Conservation (phyloP, 768 basidiomycete species). For the Boletus patriciae region DNA sequence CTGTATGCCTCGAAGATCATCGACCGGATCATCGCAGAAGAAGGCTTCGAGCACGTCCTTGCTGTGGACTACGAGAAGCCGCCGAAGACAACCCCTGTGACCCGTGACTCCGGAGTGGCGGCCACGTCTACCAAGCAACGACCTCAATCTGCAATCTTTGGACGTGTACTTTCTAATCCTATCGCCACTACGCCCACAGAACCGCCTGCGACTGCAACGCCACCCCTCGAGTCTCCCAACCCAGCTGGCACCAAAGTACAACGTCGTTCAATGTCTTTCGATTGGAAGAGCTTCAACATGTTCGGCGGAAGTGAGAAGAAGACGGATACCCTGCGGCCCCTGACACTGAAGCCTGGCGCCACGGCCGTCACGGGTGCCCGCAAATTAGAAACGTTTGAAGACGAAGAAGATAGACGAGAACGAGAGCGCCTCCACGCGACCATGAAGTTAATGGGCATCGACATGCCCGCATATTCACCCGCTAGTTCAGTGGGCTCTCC, state of each 20-base stretch:
- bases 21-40: slow-evolving; percentile 93
- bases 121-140: slow-evolving; percentile 44
- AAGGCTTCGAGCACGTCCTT: slow-evolving; percentile 95
- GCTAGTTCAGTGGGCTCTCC: slow-evolving; percentile 20
- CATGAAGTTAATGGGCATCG: slow-evolving; percentile 94
- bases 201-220: slow-evolving; percentile 20
- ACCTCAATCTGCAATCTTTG: slow-evolving; percentile 61
- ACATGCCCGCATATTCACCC: slow-evolving; percentile 55
- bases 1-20: slow-evolving; percentile 97
- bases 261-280: slow-evolving; percentile 79
- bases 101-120: slow-evolving; percentile 20
- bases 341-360: slow-evolving; percentile 71
- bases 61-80: slow-evolving; percentile 85
- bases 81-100: slow-evolving; percentile 43
- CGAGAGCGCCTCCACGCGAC: slow-evolving; percentile 86
- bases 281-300: slow-evolving; percentile 78
- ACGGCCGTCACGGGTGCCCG: slow-evolving; percentile 58
- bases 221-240: slow-evolving; percentile 26
- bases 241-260: slow-evolving; percentile 44
- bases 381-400: slow-evolving; percentile 84
- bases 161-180: slow-evolving; percentile 38
- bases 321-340: slow-evolving; percentile 59
- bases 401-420: slow-evolving; percentile 88
- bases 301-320: slow-evolving; percentile 66
- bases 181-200: slow-evolving; percentile 35